Base-by-base conservation (phyloP, 192 early-diverging fungal species). In the Glomus cerebriforme region DNA sequence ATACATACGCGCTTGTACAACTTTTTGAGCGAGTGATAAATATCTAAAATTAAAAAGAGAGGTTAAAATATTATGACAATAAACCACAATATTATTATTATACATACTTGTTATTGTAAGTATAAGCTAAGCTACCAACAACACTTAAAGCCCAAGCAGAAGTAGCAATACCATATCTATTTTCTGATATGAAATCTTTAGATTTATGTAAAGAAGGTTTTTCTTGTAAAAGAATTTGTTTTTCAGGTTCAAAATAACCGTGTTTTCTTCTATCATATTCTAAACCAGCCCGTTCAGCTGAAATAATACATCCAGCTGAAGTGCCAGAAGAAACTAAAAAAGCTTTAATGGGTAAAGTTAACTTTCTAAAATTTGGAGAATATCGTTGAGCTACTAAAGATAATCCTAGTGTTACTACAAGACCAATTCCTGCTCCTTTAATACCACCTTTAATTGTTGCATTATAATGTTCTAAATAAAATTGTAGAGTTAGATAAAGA, bases 1-100 rank as follows among this genome's bases (percentile, higher is more conserved):
- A 80, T 91, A 92, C 89, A 93, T 90, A 79, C 92, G 88, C 1
- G 92, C 92, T 78, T 93, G 91, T 2, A 92, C 91, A 2, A 89
- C 43, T 74, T 92, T 92, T 77, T 93, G 91, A n/a, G 88, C 83
- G 7, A 79, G 80, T 1, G 85, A 81, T 78, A 93, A 85, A 29
- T 89, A 87, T 47, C 75, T 77, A 45, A n/a, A 66, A 15, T 3
- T 37, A 63, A 65, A 19, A 35, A 65, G 9, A 31, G 26, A n/a
- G 54, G 2, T 17, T 4, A 35, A 60, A 31, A 24, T 60, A 34
- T 75, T 15, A 59, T 37, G 24, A 17, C 27, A 66, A 35, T 66
- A n/a, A 32, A 19, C 15, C 1, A 32, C 1, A 31, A 35, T 9
- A 72, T 37, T 26, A 12, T 26, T 35, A n/a, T n/a, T n/a, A 47